Conservation (phyloP, 2,329 filamentous ascomycete genomes). For the Dactylellina sp. region DNA sequence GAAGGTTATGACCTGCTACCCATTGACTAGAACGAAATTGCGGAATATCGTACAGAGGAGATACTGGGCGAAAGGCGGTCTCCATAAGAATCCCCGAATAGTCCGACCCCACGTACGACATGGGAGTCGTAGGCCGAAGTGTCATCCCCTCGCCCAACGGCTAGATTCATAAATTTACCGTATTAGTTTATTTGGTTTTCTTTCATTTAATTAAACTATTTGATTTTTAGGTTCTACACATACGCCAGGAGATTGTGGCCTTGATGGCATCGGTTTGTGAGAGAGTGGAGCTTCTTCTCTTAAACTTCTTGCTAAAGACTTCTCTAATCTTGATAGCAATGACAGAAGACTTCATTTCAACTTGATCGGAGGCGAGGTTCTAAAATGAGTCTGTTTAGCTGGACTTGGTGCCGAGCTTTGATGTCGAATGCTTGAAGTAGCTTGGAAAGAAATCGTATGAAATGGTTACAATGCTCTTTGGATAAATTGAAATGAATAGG, state of each 20-base stretch:
- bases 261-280: slow-evolving; percentile 30
- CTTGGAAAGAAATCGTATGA: no score
- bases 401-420: no score
- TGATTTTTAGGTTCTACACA: slow-evolving; percentile 13
- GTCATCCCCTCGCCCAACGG: slow-evolving; percentile 23
- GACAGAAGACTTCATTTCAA: slow-evolving; percentile 25
- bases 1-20: slow-evolving; percentile 13
- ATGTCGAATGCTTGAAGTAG: no score
- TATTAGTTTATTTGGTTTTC: not conserved
- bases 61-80: slow-evolving; percentile 28
- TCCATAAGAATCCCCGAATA: slow-evolving; percentile 35
- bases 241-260: slow-evolving; percentile 47
- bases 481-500: no score
- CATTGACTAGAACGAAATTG: slow-evolving; percentile 32
- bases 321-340: slow-evolving; percentile 32
- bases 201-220: not conserved
- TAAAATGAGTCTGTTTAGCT: slow-evolving; percentile 1
- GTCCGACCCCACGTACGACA: slow-evolving; percentile 32
- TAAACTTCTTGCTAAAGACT: slow-evolving; percentile 30
- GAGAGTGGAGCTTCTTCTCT: slow-evolving; percentile 33
- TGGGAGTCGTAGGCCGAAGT: slow-evolving; percentile 37
- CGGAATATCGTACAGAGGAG: slow-evolving; percentile 32
- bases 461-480: no score
- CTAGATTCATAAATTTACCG: slow-evolving; percentile 8
- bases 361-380: not conserved